Evolutionary conservation across 305 asterid species (phyloP), one percentile per base, ranked within the genome.

Genomic region (Monarda citriodora): DNA sequence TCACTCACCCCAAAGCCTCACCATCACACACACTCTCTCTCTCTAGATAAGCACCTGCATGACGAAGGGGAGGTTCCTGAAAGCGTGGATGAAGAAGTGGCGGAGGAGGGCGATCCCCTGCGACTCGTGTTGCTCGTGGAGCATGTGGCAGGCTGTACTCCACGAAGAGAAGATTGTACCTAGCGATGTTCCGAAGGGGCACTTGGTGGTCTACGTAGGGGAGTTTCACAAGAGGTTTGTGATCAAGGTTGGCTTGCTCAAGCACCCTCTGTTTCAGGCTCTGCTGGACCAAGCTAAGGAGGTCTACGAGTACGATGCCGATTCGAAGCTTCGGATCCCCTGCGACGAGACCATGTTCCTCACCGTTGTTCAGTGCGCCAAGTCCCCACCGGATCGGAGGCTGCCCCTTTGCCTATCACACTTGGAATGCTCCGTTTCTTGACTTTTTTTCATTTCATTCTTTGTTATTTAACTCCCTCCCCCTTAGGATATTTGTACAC

Each of bases 131-230:
- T 61, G 85, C 16, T 53, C 68, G 22, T 79, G 79, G 78, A 66
- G 88, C 13, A 34, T 70, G 25, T 73, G 86, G 94, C 74, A 70
- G 12, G 38, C 3, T 34, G 68, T 72, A 6, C 22, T 56, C 54
- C 78, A 68, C 20, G 88, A 78, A 22, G 85, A 80, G 69, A 70
- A 71, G 59, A 67, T 66, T 42, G 87, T 92, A 42, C 98, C 97
- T 0, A 74, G 76, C 14, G 99, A 91, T 34, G 99, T 94, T 31
- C 98, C 99, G 0, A 94, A 79, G 80, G 99, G 99, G 25, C 99
- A 94, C 64, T 54, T 79, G 72, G 98, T 80, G 21, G 95, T 91
- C 45, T 94, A 91, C 23, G 98, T 94, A 5, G 99, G 99, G 6
- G 90, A 86, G 42, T 67, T 58, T 50, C 81, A 69, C 41, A 91